Conservation (phyloP, 148 eudicot species). For the Heliosperma pusillum region DNA sequence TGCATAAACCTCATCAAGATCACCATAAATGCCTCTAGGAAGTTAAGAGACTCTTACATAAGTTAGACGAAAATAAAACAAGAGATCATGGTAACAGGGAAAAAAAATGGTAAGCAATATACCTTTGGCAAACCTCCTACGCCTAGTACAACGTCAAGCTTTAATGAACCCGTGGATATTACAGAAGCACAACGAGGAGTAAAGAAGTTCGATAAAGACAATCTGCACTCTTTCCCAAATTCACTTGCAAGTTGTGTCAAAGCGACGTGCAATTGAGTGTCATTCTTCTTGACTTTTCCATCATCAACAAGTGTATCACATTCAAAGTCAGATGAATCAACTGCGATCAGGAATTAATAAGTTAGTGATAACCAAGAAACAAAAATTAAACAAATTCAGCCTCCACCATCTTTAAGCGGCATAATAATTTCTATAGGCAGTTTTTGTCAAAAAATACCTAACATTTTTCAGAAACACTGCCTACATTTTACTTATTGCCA, state of each 20-base stretch:
- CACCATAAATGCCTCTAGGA: not conserved
- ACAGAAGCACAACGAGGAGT: constrained; percentile 74
- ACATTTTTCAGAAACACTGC: too few relatives aligned
- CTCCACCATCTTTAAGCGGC: not conserved
- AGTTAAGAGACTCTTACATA: too few relatives aligned
- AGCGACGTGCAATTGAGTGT: constrained; percentile 64
- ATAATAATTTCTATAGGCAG: not conserved
- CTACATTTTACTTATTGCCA: too few relatives aligned
- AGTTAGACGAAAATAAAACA: not conserved
- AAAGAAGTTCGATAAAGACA: constrained; percentile 82
- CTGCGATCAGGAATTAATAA: constrained; percentile 36
- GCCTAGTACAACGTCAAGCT: constrained; percentile 90
- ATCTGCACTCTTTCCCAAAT: constrained; percentile 76
- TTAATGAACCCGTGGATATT: constrained; percentile 87
- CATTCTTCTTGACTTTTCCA: constrained; percentile 47
- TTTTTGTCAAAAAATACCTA: too few relatives aligned
- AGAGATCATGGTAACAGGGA: not conserved
- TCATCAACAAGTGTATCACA: constrained; percentile 56
- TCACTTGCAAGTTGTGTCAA: constrained; percentile 63
- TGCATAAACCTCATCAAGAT: not conserved
- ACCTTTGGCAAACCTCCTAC: constrained; percentile 98
- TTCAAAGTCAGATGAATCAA: constrained; percentile 54
- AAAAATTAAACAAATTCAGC: not conserved
- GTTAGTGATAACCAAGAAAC: not conserved
- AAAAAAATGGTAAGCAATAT: constrained; percentile 2